Conservation (phyloP, 805 yeast genomes). For the Yarrowia hollandica region DNA sequence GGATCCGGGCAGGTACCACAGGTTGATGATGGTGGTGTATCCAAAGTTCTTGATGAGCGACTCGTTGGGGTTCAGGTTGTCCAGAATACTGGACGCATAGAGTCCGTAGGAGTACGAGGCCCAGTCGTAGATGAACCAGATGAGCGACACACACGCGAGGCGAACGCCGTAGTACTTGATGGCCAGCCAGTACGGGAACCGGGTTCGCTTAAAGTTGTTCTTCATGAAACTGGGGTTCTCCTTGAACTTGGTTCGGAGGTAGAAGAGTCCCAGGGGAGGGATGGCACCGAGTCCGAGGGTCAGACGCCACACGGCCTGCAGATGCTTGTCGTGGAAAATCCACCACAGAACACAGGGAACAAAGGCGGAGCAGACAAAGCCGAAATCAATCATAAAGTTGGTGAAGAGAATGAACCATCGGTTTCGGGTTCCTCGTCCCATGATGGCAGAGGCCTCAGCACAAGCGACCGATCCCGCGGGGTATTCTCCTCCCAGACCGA, state of each 20-base stretch:
- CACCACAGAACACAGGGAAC: conserved; percentile 83
- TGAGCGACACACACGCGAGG: conserved; percentile 62
- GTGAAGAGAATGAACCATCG: conserved; percentile 90
- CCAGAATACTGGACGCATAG: conserved; percentile 72
- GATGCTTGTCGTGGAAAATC: conserved; percentile 71
- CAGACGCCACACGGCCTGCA: conserved; percentile 87
- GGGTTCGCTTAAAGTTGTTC: conserved; percentile 62
- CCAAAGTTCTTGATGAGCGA: conserved; percentile 77
- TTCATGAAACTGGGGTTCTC: conserved; percentile 73
- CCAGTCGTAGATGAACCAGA: conserved; percentile 93
- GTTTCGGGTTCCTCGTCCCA: conserved; percentile 80
- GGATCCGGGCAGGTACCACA: conserved; percentile 89
- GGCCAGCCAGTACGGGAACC: conserved; percentile 66
- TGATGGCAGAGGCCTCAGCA: conserved; percentile 80
- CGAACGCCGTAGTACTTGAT: conserved; percentile 85
- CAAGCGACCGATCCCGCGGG: conserved; percentile 95
- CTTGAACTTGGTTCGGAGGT: conserved; percentile 70
- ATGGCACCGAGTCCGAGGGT: conserved; percentile 88
- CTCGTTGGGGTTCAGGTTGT: conserved; percentile 57
- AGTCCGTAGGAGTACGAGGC: conserved; percentile 84
- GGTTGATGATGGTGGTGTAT: conserved; percentile 86
- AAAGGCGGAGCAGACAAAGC: conserved; percentile 79
- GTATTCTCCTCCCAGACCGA: conserved; percentile 93
- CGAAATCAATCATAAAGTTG: conserved; percentile 80
- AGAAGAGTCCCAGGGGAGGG: conserved; percentile 76